A percentile compares a stretch with the other conserved stretches of the same genome.
phyloP scores from a whole-genome alignment of 1,284 basidiomycete genomes.

The Sanghuangporus weigelae region DNA sequence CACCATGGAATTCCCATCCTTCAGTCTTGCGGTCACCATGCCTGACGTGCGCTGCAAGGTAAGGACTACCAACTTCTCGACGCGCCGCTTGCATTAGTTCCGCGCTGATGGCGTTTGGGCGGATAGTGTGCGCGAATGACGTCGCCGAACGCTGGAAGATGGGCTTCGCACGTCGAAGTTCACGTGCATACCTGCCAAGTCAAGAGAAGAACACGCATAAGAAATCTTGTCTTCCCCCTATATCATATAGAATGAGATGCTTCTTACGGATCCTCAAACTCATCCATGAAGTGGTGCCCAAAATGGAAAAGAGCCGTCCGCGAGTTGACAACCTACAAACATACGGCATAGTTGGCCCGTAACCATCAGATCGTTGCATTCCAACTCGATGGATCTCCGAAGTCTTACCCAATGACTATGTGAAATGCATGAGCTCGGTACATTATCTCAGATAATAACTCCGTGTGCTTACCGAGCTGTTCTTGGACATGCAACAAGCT shows the following conservation, averaged over 20 bases:
- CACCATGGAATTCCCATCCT: constrained; percentile 40
- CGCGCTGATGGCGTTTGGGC: constrained; percentile 42
- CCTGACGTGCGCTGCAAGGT: constrained; percentile 55
- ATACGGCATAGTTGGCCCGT: constrained; percentile 10
- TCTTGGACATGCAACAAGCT: constrained; percentile 69
- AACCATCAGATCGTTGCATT: neutral
- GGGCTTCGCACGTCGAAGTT: constrained; percentile 49
- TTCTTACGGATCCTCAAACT: constrained; percentile 58
- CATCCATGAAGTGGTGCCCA: constrained; percentile 46
- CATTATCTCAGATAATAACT: neutral
- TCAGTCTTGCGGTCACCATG: constrained; percentile 49
- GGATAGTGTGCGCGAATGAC: constrained; percentile 49
- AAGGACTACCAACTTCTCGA: constrained; percentile 37
- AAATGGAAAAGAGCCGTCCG: constrained; percentile 61
- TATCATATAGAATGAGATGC: constrained; percentile 23
- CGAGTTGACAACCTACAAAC: constrained; percentile 51
- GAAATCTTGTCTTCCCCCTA: neutral
- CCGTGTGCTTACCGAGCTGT: constrained; percentile 42
- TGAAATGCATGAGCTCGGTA: constrained; percentile 1
- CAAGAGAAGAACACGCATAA: neutral
- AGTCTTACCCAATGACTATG: constrained; percentile 54
- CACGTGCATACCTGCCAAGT: constrained; percentile 43
- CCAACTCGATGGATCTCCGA: neutral
- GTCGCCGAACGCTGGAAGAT: constrained; percentile 42
- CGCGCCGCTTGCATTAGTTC: constrained; percentile 46